phyloP scores from a whole-genome alignment of 805 yeast genomes.

The Pichia manshurica region DNA sequence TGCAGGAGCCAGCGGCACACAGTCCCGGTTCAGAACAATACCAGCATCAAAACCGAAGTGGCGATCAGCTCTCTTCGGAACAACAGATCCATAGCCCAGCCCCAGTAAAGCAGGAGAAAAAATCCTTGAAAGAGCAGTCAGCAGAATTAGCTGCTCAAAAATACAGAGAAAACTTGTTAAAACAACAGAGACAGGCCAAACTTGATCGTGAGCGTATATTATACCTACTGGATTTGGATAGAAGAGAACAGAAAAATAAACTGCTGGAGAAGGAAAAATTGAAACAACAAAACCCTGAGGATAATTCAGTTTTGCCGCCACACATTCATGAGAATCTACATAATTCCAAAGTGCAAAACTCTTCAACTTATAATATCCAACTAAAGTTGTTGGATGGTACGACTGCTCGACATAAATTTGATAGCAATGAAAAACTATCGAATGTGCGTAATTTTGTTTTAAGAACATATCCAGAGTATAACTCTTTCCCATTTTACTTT shows the following conservation, averaged over 20 bases:
- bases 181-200: slow-evolving; percentile 32
- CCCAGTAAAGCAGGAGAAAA: not conserved
- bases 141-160: slow-evolving; percentile 34
- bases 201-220: slow-evolving; percentile 55
- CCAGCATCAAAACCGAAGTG: too few relatives aligned
- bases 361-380: slow-evolving; percentile 42
- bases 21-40: too few relatives aligned
- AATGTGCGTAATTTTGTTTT: slow-evolving; percentile 62
- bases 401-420: slow-evolving; percentile 47
- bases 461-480: slow-evolving; percentile 40
- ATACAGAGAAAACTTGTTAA: slow-evolving; percentile 35
- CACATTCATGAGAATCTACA: slow-evolving; percentile 23
- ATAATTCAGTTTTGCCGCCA: not conserved
- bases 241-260: slow-evolving; percentile 22
- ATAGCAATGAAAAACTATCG: slow-evolving; percentile 38
- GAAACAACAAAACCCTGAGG: not conserved
- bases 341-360: slow-evolving; percentile 18
- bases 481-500: slow-evolving; percentile 45
- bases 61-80: too few relatives aligned
- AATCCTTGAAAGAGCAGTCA: slow-evolving; percentile 35
- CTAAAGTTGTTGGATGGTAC: slow-evolving; percentile 64
- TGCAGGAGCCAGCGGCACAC: too few relatives aligned
- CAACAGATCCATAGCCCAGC: too few relatives aligned
- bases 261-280: not conserved
- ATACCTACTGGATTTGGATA: slow-evolving; percentile 47